A percentile compares a stretch with the other conserved stretches of the same genome.
Conservation (phyloP, 352 stramenopile species). For the Peronospora tabacina region DNA sequence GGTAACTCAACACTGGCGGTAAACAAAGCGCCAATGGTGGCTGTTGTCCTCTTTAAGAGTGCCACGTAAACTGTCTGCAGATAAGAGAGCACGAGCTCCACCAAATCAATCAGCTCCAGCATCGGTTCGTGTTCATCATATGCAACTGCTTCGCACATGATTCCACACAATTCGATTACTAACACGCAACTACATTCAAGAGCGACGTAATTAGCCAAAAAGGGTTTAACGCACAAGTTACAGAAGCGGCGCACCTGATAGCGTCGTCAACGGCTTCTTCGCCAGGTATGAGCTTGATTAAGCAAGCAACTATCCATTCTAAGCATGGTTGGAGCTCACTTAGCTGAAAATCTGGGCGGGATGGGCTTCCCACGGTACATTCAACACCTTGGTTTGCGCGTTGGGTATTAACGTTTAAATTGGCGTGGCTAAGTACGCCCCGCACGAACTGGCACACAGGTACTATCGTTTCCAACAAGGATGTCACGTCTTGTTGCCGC, state of each 20-base stretch:
- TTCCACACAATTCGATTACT: constrained; percentile 54
- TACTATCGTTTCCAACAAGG: constrained; percentile 55
- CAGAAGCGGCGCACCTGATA: constrained; percentile 16
- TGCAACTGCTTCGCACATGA: constrained; percentile 39
- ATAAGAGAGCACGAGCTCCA: constrained; percentile 32
- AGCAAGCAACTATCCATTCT: constrained; percentile 34
- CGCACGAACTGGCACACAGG: constrained; percentile 61
- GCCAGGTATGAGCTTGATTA: constrained; percentile 24
- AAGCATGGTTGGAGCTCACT: constrained; percentile 23
- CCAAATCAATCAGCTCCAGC: constrained; percentile 23
- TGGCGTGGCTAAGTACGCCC: constrained; percentile 56
- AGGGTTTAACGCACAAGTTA: neutral
- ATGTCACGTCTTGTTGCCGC: constrained; percentile 11
- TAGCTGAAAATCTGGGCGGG: constrained; percentile 23
- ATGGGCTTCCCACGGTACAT: neutral
- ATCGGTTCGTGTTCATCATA: constrained; percentile 23
- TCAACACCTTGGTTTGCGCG: constrained; percentile 1
- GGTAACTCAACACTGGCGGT: constrained; percentile 1
- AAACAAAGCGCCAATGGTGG: constrained; percentile 15
- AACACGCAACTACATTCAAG: constrained; percentile 44
- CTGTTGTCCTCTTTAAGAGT: constrained; percentile 21
- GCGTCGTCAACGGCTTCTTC: constrained; percentile 24
- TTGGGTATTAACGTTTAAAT: constrained; percentile 29
- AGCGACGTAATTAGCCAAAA: constrained; percentile 6
- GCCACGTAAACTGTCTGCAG: constrained; percentile 25